Evolutionary conservation across 257 asterid species (phyloP), one percentile per base, ranked within the genome.

Genomic region (Nicotiana obtusifolia): DNA sequence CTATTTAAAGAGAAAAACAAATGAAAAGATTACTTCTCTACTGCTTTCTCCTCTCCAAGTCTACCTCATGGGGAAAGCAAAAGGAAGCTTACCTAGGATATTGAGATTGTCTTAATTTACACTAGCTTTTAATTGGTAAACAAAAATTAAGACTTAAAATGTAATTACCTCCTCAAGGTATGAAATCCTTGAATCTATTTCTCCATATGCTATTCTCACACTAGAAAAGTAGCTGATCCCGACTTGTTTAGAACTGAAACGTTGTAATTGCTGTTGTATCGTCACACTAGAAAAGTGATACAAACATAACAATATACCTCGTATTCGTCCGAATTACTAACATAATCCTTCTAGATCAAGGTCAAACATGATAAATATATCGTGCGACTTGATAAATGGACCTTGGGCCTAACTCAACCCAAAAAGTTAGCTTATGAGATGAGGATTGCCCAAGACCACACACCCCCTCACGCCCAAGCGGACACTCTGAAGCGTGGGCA

Each of bases 61-160:
- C 57, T 52, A 52, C 19, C 19, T 73, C 79, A 22, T 24, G 14
- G 79, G 24, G 1, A 73, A 73, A 47, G 57, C 24, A 22, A 73
- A 73, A 73, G 79, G 79, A 73, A 24, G 79, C 41, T 73, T 73
- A 44, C 35, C 60, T 71, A 71, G 37, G 37, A 44, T 44, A 22
- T 20, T 9, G 20, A 69, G 11, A 4, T 9, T 68, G 19, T 68
- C 52, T 35, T 68, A 68, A 37, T 37, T 68, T 68, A 69, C 57
- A 37, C 77, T 5, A 41, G 4, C 77, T 37, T 33, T 41, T 30
- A 30, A 30, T 69, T 69, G 57, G 57, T 20, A 69, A n/a, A 9
- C 7, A 2, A n/a, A 10, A n/a, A 35, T 14, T 9, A 33, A 11
- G 16, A n/a, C 31, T 37, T 37, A 69, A 69, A 19, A 33, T 66